A percentile compares a stretch with the other conserved stretches of the same genome.
Evolutionary conservation across 2,329 filamentous ascomycete species (phyloP).

Genomic region (Dothideomycetidae sp.): DNA sequence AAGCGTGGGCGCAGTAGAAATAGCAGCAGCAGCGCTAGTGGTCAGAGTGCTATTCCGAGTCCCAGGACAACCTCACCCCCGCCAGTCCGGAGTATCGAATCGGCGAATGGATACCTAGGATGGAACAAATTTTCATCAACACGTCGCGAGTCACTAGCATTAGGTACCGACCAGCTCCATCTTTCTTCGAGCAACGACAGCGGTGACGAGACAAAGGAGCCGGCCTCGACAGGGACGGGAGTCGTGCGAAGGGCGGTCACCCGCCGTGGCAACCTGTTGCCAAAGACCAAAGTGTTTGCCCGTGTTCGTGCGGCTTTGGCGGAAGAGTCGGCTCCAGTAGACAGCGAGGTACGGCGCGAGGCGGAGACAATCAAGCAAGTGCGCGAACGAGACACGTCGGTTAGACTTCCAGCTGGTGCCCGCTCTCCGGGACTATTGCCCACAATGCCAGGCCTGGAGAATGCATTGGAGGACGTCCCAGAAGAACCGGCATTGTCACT

Average conservation of each 20-base stretch:
- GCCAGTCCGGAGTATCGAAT: constrained; percentile 40
- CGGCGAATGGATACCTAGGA: constrained; percentile 26
- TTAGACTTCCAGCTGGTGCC: no score
- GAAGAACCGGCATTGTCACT: constrained; percentile 51
- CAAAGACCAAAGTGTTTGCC: constrained; percentile 92
- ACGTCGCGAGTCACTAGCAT: constrained; percentile 74
- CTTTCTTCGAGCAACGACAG: constrained; percentile 68
- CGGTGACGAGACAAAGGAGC: constrained; percentile 48
- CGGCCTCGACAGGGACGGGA: constrained; percentile 42
- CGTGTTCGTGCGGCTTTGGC: constrained; percentile 78
- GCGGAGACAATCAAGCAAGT: constrained; percentile 93
- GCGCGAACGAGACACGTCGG: constrained; percentile 60
- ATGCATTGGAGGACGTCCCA: constrained; percentile 52
- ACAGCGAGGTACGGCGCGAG: constrained; percentile 78
- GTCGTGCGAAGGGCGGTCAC: constrained; percentile 76
- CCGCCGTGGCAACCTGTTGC: constrained; percentile 74
- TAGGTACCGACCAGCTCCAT: constrained; percentile 78
- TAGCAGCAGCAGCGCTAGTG: constrained; percentile 48
- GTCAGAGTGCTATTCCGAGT: constrained; percentile 51
- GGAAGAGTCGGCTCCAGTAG: constrained; percentile 76
- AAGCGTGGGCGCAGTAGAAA: constrained; percentile 41
- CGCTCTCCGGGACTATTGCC: constrained; percentile 54
- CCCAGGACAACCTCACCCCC: constrained; percentile 68
- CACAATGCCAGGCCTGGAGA: constrained; percentile 39
- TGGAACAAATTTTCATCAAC: constrained; percentile 28